Base-by-base conservation (phyloP, 2,329 filamentous ascomycete genomes). In the Chrysoporthe deuterocubensis region DNA sequence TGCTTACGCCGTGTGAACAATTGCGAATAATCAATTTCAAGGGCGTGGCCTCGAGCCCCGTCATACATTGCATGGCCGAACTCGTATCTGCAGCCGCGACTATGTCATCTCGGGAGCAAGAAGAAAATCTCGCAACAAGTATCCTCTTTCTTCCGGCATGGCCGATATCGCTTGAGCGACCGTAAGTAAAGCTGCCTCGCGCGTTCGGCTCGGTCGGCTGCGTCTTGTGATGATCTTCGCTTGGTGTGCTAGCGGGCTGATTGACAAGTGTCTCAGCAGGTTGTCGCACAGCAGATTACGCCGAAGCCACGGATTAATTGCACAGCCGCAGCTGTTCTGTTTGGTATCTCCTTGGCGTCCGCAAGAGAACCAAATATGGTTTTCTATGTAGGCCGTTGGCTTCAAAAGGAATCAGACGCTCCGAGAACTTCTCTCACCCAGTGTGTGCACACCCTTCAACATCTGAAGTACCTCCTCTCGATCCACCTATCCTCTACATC, bases 401-500 rank as follows among this genome's bases (percentile, higher is more conserved):
- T 26, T 57, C 34, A 40, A 3, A 57, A 37, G 37, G 32, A 40
- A 37, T 21, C 54, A 57, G 57, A 26, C 57, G 42, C 40, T 60
- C 37, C 37, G 13, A n/a, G 6, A 40, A 43, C 9, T 26, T 43
- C 9, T 7, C 26, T 26, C 40, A 13, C n/a, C 11, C 37, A 43
- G 37, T 44, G 40, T 44, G 40, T 43, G 42, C n/a, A 8, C n/a
- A 40, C 40, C 46, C n/a, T 6, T 81, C 72, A 97, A 79, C 94
- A 97, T n/a, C 94, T 90, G 77, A 97, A 91, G 79, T 97, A 98
- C 75, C 89, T 89, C 76, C 88, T 89, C 82, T 97, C 95, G 59
- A 97, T 88, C 94, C 94, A 98, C 71, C 94, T 87, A 72, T 91
- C 89, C 79, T 97, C 93, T 70, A 91, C 88, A 73, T 97, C 93